Evolutionary conservation across 1,139 yeast genomes (phyloP), one percentile per base, ranked within the genome.

Genomic region (Scheffersomyces parashehatae): DNA sequence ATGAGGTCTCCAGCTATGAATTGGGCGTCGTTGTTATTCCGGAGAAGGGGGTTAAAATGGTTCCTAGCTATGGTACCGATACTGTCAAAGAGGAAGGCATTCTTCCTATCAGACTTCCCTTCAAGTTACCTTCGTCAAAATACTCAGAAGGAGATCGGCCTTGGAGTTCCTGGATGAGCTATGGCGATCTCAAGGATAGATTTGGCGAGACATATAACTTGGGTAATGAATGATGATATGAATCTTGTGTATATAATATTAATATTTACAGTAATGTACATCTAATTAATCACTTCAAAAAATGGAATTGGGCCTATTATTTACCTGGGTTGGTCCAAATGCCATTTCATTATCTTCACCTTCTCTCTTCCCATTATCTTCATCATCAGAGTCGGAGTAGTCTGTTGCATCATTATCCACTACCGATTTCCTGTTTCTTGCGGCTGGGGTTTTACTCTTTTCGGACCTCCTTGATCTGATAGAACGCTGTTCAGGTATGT

Each of bases 91-190:
- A 47, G 2, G 36, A 26, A 1, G 49, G 55, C 12, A 50, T 48
- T 16, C 46, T 55, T 2, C 75, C 80, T 0, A 61, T 81, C 0
- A 53, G 82, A 34, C 50, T 83, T 12, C 89, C 89, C 0, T 82
- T 82, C 49, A 65, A 62, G 37, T 49, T 81, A 13, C 85, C 87
- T 0, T 73, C 83, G 1, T 46, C 40, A 3, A 59, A 56, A 29
- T 83, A 82, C 53, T 40, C 38, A 0, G 4, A 44, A 0, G 39
- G 35, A 0, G 88, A 82, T 54, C 52, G 59, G 39, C 81, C 86
- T 0, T 83, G 86, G 83, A 68, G 79, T 46, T 53, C 51, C 38
- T 47, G 45, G 26, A 50, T 54, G 1, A 51, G 54, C 38, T 59
- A 55, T 40, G 68, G 67, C 10, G 44, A 48, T 12, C 34, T 58